These are phyloP conservation scores for Botrytis galanthina DNA, from an alignment of 2,329 filamentous ascomycete species.

Conservation along the genomic window DNA sequence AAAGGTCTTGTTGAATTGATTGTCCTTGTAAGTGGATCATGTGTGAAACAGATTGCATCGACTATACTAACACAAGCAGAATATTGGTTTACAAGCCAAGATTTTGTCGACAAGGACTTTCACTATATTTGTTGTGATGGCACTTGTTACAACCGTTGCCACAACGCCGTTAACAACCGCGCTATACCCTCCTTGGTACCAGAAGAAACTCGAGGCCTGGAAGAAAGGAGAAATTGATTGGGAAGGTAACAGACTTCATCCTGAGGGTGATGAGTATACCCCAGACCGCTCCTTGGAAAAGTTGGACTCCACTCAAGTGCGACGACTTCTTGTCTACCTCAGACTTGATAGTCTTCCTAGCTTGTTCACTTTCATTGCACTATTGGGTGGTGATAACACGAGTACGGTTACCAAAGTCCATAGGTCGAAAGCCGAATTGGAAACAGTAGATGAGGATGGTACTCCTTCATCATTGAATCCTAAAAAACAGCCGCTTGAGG, in stretches of 20 bases:
- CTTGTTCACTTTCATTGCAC: slow-evolving; percentile 76
- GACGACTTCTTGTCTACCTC: slow-evolving; percentile 73
- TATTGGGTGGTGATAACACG: slow-evolving; percentile 61
- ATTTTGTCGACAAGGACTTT: slow-evolving; percentile 81
- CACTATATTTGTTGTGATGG: slow-evolving; percentile 95
- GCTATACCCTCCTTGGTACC: slow-evolving; percentile 76
- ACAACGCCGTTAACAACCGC: slow-evolving; percentile 74
- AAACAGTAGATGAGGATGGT: slow-evolving; percentile 33
- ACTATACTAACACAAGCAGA: slow-evolving; percentile 43
- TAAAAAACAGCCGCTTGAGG: slow-evolving; percentile 29
- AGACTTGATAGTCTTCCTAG: slow-evolving; percentile 81
- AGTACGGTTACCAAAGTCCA: slow-evolving; percentile 38
- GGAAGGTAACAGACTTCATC: slow-evolving; percentile 57
- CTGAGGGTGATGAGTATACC: slow-evolving; percentile 41
- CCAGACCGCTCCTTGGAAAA: slow-evolving; percentile 45
- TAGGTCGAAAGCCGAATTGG: slow-evolving; percentile 37
- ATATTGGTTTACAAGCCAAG: slow-evolving; percentile 78
- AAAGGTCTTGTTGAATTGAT: slow-evolving; percentile 94
- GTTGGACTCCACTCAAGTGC: slow-evolving; percentile 51
- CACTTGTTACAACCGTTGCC: slow-evolving; percentile 77
- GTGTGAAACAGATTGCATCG: not conserved
- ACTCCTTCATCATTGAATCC: slow-evolving; percentile 31
- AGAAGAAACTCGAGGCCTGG: slow-evolving; percentile 70
- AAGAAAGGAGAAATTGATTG: slow-evolving; percentile 88
- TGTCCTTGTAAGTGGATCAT: slow-evolving; percentile 65